phyloP scores from a whole-genome alignment of 192 early-diverging fungal genomes.

The Irineochytrium annulatum region DNA sequence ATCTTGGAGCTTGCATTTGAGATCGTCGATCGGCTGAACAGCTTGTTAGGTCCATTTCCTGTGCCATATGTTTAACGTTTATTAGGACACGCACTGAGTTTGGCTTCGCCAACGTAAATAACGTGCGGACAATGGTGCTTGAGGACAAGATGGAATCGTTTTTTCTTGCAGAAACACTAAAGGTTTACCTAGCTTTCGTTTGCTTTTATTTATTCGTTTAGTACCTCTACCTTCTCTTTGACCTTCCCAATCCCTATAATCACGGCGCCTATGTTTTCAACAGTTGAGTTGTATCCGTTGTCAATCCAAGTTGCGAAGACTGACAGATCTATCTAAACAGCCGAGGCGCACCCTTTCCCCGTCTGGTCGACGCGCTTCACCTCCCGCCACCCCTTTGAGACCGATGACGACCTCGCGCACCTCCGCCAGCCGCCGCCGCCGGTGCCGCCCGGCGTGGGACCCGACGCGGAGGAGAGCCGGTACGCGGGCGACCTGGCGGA shows the following conservation, averaged over 20 bases:
- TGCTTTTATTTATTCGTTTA: too few relatives aligned
- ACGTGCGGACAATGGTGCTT: conserved; percentile 14
- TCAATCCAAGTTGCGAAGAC: background rate
- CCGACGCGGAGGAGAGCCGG: background rate
- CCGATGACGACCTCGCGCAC: background rate
- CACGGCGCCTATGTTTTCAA: conserved; percentile 18
- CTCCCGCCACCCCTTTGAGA: conserved; percentile 6
- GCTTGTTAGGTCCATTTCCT: background rate
- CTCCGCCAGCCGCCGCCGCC: background rate
- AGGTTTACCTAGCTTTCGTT: too few relatives aligned
- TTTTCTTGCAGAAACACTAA: conserved; percentile 29
- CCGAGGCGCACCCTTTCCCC: conserved; percentile 29
- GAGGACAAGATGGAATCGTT: conserved; percentile 34
- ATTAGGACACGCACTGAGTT: conserved; percentile 14
- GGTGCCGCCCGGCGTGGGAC: background rate
- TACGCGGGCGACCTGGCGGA: conserved; percentile 15
- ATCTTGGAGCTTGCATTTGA: conserved; percentile 21
- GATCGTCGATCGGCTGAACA: conserved; percentile 22
- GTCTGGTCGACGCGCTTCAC: conserved; percentile 11
- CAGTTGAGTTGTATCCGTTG: conserved; percentile 7
- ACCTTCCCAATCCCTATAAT: conserved; percentile 17
- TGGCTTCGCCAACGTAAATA: conserved; percentile 28
- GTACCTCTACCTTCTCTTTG: conserved; percentile 23
- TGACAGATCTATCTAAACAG: background rate
- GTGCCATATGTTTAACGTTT: background rate